phyloP scores from a whole-genome alignment of 2,329 filamentous ascomycete species.

The Pestalotiopsis sp. region DNA sequence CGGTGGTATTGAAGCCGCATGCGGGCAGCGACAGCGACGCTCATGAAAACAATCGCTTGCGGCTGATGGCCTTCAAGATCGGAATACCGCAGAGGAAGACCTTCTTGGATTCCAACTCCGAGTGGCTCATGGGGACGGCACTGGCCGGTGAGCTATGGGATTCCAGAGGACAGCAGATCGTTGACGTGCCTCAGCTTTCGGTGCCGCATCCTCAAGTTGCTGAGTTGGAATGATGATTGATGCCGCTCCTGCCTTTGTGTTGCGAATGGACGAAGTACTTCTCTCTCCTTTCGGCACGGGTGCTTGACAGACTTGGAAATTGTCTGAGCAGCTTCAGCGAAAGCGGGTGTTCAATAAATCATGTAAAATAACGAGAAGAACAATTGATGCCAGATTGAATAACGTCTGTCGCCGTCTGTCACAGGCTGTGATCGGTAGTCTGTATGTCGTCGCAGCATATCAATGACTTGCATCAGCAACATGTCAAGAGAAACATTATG shows the following conservation, averaged over 20 bases:
- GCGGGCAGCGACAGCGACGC: background rate
- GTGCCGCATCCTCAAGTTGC: background rate
- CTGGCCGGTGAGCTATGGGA: slow-evolving; percentile 7
- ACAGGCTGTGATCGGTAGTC: too few relatives aligned
- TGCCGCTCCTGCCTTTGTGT: too few relatives aligned
- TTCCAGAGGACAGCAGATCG: background rate
- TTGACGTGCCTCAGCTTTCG: background rate
- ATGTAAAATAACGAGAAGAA: too few relatives aligned
- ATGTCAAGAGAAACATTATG: background rate
- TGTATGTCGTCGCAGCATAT: too few relatives aligned
- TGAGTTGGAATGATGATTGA: background rate
- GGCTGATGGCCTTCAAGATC: slow-evolving; percentile 4
- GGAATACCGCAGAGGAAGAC: slow-evolving; percentile 3
- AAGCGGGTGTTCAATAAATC: too few relatives aligned
- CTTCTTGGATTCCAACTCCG: slow-evolving; percentile 10
- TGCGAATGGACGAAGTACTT: too few relatives aligned
- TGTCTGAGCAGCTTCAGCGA: too few relatives aligned
- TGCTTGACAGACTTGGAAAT: too few relatives aligned
- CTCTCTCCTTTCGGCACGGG: too few relatives aligned
- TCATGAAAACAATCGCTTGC: background rate
- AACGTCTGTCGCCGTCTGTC: too few relatives aligned
- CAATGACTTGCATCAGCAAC: background rate
- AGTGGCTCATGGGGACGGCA: slow-evolving; percentile 10
- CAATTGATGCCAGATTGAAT: too few relatives aligned
- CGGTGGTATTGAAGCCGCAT: background rate